Evolutionary conservation across 345 rosid species (phyloP).

Genomic region (rapeseed (Brassica napus)): DNA sequence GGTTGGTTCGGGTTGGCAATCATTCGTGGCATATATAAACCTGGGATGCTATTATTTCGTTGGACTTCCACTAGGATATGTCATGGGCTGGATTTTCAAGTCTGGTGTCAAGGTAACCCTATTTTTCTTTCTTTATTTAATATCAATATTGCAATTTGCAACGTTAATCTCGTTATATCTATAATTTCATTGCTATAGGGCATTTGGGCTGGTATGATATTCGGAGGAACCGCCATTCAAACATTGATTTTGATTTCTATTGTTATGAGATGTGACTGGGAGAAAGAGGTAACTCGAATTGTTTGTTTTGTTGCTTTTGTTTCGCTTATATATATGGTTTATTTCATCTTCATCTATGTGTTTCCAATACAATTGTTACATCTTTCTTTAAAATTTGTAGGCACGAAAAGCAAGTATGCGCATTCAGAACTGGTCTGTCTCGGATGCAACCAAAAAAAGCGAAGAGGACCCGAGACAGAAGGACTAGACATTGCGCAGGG

Average conservation of each 20-base stretch:
- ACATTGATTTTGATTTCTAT: conserved; percentile 52
- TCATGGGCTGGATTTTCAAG: conserved; percentile 59
- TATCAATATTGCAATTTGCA: background rate
- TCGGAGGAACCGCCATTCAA: conserved; percentile 62
- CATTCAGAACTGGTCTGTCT: background rate
- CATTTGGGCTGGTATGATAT: conserved; percentile 76
- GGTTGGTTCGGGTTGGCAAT: conserved; percentile 81
- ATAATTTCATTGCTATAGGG: conserved; percentile 43
- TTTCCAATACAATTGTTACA: background rate
- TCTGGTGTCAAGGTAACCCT: conserved; percentile 37
- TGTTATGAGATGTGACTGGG: conserved; percentile 51
- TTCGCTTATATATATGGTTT: background rate
- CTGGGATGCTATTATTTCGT: conserved; percentile 63
- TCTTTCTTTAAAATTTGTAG: conserved; percentile 4
- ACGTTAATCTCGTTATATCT: background rate
- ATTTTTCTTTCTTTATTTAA: background rate
- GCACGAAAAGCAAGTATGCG: conserved; percentile 18
- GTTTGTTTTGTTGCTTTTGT: background rate
- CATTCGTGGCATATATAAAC: conserved; percentile 60
- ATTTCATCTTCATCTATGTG: background rate
- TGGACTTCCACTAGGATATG: conserved; percentile 69
- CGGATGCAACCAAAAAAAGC: background rate
- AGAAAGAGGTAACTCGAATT: conserved; percentile 46
- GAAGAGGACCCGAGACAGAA: background rate
- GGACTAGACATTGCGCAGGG: background rate